Evolutionary conservation across 2,329 filamentous ascomycete species (phyloP).

Genomic region (Herpomyces periplanetae): DNA sequence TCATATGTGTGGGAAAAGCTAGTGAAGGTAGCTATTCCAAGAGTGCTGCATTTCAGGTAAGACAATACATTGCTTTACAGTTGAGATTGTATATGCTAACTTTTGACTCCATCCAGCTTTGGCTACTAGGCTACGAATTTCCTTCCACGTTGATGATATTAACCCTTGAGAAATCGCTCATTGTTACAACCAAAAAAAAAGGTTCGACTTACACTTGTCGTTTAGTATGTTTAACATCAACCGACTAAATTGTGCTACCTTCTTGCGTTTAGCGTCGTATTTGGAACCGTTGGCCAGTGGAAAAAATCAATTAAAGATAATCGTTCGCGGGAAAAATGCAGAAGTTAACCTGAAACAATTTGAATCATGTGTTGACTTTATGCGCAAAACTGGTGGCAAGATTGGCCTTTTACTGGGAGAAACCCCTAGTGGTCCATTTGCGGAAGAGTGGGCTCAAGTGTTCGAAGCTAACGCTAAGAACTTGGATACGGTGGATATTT

Average conservation of each 20-base stretch:
- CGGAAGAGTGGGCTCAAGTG: slow-evolving; percentile 74
- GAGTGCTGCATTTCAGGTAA: slow-evolving; percentile 77
- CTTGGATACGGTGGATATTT: slow-evolving; percentile 53
- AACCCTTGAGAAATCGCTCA: slow-evolving; percentile 49
- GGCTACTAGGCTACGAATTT: slow-evolving; percentile 93
- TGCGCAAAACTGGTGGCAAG: slow-evolving; percentile 65
- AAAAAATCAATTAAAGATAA: slow-evolving; percentile 61
- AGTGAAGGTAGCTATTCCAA: slow-evolving; percentile 64
- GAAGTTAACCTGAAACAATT: slow-evolving; percentile 74
- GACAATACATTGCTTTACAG: slow-evolving; percentile 6
- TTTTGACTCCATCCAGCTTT: slow-evolving; percentile 22
- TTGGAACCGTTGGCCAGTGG: slow-evolving; percentile 65
- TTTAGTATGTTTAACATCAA: slow-evolving; percentile 1
- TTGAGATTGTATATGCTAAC: slow-evolving; percentile 3
- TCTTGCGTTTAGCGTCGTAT: slow-evolving; percentile 29
- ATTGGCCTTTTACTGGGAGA: slow-evolving; percentile 59
- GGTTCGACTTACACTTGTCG: slow-evolving; percentile 13
- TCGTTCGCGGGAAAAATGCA: slow-evolving; percentile 63
- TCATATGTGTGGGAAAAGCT: slow-evolving; percentile 76
- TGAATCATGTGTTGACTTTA: slow-evolving; percentile 37
- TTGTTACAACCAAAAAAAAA: slow-evolving; percentile 90
- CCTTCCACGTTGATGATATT: slow-evolving; percentile 78
- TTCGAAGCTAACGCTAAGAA: slow-evolving; percentile 44
- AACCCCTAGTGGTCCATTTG: slow-evolving; percentile 44
- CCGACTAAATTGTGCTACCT: slow-evolving; percentile 3